Conservation (phyloP, 2,329 filamentous ascomycete genomes). For the Fusarium incarnatum region DNA sequence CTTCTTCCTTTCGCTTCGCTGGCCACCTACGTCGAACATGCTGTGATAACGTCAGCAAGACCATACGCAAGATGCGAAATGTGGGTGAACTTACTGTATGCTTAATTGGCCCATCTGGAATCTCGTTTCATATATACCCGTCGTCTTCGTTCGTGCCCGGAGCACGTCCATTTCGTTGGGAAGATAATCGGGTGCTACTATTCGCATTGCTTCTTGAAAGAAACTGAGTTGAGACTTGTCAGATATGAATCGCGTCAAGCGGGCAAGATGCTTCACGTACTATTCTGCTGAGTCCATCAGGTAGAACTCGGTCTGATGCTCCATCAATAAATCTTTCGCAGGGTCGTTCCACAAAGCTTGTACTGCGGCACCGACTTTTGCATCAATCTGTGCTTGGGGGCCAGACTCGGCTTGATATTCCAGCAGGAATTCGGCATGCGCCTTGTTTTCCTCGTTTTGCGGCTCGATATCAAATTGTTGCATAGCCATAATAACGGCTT, state of each 20-base stretch:
- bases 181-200: slow-evolving; percentile 85
- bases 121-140: slow-evolving; percentile 97
- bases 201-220: slow-evolving; percentile 91
- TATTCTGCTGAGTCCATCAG: slow-evolving; percentile 99
- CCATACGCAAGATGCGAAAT: not conserved
- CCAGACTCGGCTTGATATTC: slow-evolving; percentile 93
- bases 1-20: slow-evolving; percentile 97
- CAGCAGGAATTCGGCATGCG: slow-evolving; percentile 81
- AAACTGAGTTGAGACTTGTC: slow-evolving; percentile 70
- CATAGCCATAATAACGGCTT: slow-evolving; percentile 91
- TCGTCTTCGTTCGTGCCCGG: slow-evolving; percentile 96
- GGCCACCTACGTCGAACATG: slow-evolving; percentile 99
- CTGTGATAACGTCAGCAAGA: slow-evolving; percentile 60
- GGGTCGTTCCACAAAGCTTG: slow-evolving; percentile 91
- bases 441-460: slow-evolving; percentile 75
- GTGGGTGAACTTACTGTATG: slow-evolving; percentile 81
- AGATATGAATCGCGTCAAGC: slow-evolving; percentile 8
- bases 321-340: slow-evolving; percentile 83
- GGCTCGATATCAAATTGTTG: slow-evolving; percentile 90
- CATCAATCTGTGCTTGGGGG: slow-evolving; percentile 85
- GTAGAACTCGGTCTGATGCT: slow-evolving; percentile 97
- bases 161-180: slow-evolving; percentile 96
- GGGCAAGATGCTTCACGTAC: slow-evolving; percentile 65
- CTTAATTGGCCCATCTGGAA: slow-evolving; percentile 99
- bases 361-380: slow-evolving; percentile 83